Evolutionary conservation across 176 grass and related monocot genomes (phyloP), one percentile per base, ranked within the genome.

Genomic region (Zoysia japonica): DNA sequence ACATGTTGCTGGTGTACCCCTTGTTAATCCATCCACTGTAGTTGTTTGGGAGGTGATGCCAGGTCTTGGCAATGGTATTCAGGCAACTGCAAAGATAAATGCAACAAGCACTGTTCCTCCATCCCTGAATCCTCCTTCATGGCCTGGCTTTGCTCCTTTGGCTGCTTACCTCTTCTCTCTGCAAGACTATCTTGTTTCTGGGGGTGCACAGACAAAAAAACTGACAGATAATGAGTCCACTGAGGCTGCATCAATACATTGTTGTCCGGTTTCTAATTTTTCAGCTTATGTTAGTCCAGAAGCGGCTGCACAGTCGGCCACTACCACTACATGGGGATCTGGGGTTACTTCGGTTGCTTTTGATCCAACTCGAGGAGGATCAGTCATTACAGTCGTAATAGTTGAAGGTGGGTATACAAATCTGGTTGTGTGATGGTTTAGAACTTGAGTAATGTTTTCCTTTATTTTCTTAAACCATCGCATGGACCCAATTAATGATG

Each of bases 41-140:
- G 96, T 99, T 60, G 96, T 99, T 78, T 99, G 96, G 96, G 96
- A 99, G 81, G 96, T 99, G 81, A 99, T 99, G 96, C 90, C 96
- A 60, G 96, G 96, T 76, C 88, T 89, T 71, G 96, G 92, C 66
- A 99, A 93, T 89, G 88, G 92, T 80, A 79, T 95, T 82, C 92
- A 95, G 76, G 81, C 84, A 83, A 87, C 92, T 68, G 84, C 92
- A 47, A 99, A 99, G 63, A 91, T 95, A 87, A 95, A 85, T 75
- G 87, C 85, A 76, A 79, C 83, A 38, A 87, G 83, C 54, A 42
- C 79, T 76, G 82, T 99, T 75, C 92, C 96, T 57, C 90, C 96
- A 56, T 95, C 92, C 76, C 82, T 99, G 7, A 95, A 87, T 64
- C 92, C 96, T 50, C 92, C 96, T 48, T 85, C 85, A 20, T 99